Percentiles rank a stretch among this genome's conserved stretches.
Conservation (phyloP, 129 eudicot species). For the Ambrosia trifida region DNA sequence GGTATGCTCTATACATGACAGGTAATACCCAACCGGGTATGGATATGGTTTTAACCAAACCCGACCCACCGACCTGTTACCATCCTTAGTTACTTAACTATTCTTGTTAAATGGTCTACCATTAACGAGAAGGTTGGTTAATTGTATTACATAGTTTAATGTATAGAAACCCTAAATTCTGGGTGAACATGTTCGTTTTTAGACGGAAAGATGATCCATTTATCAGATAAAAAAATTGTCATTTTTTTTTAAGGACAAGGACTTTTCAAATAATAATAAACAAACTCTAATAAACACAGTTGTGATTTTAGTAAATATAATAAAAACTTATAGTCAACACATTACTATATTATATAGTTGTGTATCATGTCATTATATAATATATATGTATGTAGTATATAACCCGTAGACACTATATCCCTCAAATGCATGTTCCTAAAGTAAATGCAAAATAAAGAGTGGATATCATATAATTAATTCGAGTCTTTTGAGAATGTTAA, state of each 20-base stretch:
- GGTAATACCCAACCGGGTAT: too few relatives aligned
- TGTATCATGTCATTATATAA: neutral
- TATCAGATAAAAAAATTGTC: neutral
- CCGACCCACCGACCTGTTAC: too few relatives aligned
- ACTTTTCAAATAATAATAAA: neutral
- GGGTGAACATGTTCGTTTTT: neutral
- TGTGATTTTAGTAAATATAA: neutral
- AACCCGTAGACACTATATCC: neutral
- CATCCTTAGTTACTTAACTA: too few relatives aligned
- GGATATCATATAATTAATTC: constrained; percentile 14
- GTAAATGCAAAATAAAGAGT: neutral
- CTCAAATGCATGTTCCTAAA: constrained; percentile 7
- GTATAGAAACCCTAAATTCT: neutral
- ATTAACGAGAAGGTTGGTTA: too few relatives aligned
- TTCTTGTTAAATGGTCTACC: too few relatives aligned
- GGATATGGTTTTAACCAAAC: too few relatives aligned
- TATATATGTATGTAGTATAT: neutral
- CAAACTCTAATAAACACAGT: neutral
- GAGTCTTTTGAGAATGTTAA: constrained; percentile 17
- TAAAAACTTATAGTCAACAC: neutral
- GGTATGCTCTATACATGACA: too few relatives aligned
- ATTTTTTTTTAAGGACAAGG: neutral
- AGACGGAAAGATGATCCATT: neutral
- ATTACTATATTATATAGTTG: neutral
- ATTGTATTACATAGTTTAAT: neutral